These are phyloP conservation scores for Ceratorhiza oryzae-sativae DNA, from an alignment of 1,284 basidiomycete genomes.

Conservation along the genomic window DNA sequence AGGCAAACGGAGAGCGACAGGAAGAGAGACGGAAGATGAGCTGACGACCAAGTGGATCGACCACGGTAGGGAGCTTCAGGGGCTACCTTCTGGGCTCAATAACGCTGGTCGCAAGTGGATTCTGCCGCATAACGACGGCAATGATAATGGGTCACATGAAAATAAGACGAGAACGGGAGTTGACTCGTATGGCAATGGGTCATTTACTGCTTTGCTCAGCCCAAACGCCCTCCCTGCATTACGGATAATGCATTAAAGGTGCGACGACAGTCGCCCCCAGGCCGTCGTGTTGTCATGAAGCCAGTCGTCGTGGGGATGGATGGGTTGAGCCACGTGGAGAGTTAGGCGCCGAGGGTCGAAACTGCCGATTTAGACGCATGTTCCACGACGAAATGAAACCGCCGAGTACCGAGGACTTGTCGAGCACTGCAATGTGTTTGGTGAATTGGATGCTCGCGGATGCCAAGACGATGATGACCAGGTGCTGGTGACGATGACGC, in stretches of 20 bases:
- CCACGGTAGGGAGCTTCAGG: conserved; percentile 12
- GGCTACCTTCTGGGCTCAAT: conserved; percentile 11
- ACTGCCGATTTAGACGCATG: neutral
- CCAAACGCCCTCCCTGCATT: neutral
- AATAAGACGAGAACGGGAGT: neutral
- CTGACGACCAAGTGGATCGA: conserved; percentile 26
- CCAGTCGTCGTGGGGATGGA: conserved; percentile 14
- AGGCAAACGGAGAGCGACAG: conserved; percentile 18
- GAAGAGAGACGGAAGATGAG: conserved; percentile 11
- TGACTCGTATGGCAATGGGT: neutral
- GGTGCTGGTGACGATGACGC: too few relatives aligned
- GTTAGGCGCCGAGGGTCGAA: neutral
- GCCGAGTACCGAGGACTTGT: neutral
- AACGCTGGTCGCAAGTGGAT: neutral
- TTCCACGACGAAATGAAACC: neutral
- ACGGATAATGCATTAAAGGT: too few relatives aligned
- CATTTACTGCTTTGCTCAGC: neutral
- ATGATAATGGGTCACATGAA: neutral
- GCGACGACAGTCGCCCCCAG: neutral
- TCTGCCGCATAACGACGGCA: neutral
- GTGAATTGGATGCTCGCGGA: too few relatives aligned
- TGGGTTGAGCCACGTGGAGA: neutral
- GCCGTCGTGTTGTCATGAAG: neutral
- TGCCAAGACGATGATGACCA: too few relatives aligned
- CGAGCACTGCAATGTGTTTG: neutral